Evolutionary conservation across 2,329 filamentous ascomycete species (phyloP).

Genomic region (Sporothrix humicola): DNA sequence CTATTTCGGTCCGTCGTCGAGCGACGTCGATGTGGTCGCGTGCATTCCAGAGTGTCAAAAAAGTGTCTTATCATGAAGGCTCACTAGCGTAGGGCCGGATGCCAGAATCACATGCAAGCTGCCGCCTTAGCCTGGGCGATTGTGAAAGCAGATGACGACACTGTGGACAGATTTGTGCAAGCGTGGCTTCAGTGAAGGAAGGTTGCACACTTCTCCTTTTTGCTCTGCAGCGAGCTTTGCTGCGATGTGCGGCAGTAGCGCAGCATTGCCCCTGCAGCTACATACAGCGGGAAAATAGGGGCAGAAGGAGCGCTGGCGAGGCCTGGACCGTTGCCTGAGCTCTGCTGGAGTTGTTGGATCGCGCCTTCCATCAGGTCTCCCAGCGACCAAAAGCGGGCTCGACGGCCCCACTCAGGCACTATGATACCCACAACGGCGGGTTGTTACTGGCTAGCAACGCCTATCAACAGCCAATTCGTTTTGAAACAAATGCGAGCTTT

Average conservation of each 20-base stretch:
- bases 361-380: slow-evolving; percentile 15
- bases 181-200: background rate
- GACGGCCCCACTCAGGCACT: background rate
- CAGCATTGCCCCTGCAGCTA: background rate
- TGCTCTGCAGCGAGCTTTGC: background rate
- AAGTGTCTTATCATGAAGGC: slow-evolving; percentile 20
- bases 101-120: slow-evolving; percentile 30
- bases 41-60: slow-evolving; percentile 10
- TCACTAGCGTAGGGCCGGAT: slow-evolving; percentile 6
- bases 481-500: slow-evolving; percentile 23
- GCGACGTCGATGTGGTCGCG: slow-evolving; percentile 5
- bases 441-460: slow-evolving; percentile 22
- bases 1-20: slow-evolving; percentile 14
- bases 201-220: background rate
- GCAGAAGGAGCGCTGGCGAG: background rate
- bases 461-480: slow-evolving; percentile 26
- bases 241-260: background rate
- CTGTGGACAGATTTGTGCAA: slow-evolving; percentile 24
- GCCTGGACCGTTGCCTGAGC: background rate
- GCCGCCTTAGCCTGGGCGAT: slow-evolving; percentile 4
- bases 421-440: slow-evolving; percentile 18
- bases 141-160: slow-evolving; percentile 30
- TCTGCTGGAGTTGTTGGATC: background rate
- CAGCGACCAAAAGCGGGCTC: slow-evolving; percentile 27
- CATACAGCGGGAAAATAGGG: background rate